phyloP scores from a whole-genome alignment of 2,329 filamentous ascomycete genomes.

The Botryotinia calthae region DNA sequence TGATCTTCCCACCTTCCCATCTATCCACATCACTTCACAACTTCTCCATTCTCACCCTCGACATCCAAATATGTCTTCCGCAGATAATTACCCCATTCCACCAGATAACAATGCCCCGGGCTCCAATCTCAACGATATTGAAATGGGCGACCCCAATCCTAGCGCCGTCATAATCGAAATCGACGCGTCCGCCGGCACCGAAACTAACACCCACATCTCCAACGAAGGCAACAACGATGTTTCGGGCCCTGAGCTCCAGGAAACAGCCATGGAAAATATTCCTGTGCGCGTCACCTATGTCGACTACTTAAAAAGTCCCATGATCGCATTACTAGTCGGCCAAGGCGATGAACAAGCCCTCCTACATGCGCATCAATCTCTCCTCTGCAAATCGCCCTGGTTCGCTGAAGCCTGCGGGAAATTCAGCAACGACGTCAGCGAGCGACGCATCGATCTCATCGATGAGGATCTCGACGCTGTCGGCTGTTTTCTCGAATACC shows the following conservation, averaged over 20 bases:
- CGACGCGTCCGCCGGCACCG: conserved; percentile 17
- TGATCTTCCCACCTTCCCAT: not conserved
- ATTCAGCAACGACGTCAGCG: conserved; percentile 61
- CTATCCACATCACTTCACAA: not conserved
- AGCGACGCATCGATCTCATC: conserved; percentile 65
- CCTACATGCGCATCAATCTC: conserved; percentile 75
- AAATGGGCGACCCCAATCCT: conserved; percentile 30
- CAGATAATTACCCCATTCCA: conserved; percentile 29
- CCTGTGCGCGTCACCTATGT: conserved; percentile 44
- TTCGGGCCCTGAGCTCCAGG: conserved; percentile 22
- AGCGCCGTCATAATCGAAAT: conserved; percentile 34
- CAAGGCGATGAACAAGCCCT: conserved; percentile 56
- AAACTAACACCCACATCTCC: not conserved
- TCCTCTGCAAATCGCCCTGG: conserved; percentile 72
- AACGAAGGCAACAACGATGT: conserved; percentile 5
- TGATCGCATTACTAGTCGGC: conserved; percentile 67
- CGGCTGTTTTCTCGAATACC: conserved; percentile 76
- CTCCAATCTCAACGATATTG: conserved; percentile 29
- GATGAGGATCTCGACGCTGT: conserved; percentile 70
- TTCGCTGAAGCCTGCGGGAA: conserved; percentile 62
- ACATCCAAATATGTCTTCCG: not conserved
- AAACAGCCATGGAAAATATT: conserved; percentile 27
- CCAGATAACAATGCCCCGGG: conserved; percentile 24
- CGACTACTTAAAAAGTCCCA: conserved; percentile 64
- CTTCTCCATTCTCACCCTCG: not conserved